A percentile compares a stretch with the other conserved stretches of the same genome.
Conservation (phyloP, 1,284 basidiomycete species). For the Fomitiporia mediterranea region DNA sequence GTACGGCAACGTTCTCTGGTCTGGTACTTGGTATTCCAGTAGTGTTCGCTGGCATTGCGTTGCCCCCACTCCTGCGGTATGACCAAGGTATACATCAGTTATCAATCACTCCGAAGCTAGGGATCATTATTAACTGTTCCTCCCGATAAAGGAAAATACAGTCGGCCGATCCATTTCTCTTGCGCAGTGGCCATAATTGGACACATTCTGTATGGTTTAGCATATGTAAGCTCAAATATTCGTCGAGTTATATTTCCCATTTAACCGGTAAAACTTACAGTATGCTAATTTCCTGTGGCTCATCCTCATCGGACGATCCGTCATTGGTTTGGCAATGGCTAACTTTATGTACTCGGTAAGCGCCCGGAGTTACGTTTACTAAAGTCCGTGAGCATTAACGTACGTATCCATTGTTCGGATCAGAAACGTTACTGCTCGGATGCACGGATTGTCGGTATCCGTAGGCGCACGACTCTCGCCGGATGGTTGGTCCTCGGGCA, state of each 20-base stretch:
- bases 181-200: not conserved
- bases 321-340: slow-evolving; percentile 43
- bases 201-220: slow-evolving; percentile 26
- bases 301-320: slow-evolving; percentile 45
- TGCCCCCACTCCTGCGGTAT: slow-evolving; percentile 52
- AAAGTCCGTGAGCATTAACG: too few relatives aligned
- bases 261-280: slow-evolving; percentile 42
- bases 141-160: not conserved
- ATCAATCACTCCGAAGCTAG: not conserved
- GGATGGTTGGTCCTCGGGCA: slow-evolving; percentile 62
- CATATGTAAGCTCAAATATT: slow-evolving; percentile 33
- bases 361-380: not conserved
- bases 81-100: slow-evolving; percentile 58
- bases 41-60: slow-evolving; percentile 48
- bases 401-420: not conserved
- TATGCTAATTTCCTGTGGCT: slow-evolving; percentile 41
- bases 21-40: slow-evolving; percentile 67
- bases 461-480: slow-evolving; percentile 57
- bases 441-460: slow-evolving; percentile 58
- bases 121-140: not conserved
- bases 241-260: slow-evolving; percentile 24
- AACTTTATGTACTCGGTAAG: slow-evolving; percentile 41
- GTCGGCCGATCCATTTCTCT: not conserved
- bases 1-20: slow-evolving; percentile 61
- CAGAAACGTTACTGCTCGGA: slow-evolving; percentile 60